Percentiles rank a stretch among this genome's conserved stretches.
Evolutionary conservation across 2,329 filamentous ascomycete species (phyloP).

Genomic region (Rutstroemia sp.): DNA sequence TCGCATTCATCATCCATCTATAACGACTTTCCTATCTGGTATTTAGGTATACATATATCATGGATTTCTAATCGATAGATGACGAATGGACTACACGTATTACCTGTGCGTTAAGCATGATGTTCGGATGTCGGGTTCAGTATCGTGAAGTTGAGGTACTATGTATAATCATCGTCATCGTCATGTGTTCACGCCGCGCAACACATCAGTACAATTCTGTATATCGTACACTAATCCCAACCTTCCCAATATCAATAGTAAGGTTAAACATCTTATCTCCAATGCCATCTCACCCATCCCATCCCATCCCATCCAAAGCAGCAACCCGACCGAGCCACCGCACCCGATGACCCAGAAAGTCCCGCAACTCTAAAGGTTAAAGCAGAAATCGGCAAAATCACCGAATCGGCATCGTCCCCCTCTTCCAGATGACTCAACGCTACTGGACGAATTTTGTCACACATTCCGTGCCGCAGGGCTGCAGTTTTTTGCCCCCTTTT

Average conservation of each 20-base stretch:
- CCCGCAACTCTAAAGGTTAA: conserved; percentile 3
- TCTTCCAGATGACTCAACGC: not conserved
- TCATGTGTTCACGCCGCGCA: too few species aligned
- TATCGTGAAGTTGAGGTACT: too few species aligned
- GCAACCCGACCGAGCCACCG: not conserved
- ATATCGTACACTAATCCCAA: too few species aligned
- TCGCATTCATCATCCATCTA: too few species aligned
- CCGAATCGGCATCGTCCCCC: not conserved
- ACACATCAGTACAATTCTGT: not conserved
- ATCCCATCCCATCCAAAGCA: not conserved
- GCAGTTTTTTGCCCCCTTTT: not conserved
- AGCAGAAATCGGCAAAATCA: not conserved
- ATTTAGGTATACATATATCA: not conserved
- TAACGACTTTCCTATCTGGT: not conserved
- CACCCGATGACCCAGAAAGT: not conserved
- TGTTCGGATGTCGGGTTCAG: too few species aligned
- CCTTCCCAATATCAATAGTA: too few species aligned
- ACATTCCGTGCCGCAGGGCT: not conserved
- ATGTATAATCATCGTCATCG: too few species aligned
- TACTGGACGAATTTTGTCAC: not conserved
- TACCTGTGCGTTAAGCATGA: not conserved
- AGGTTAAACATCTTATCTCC: too few species aligned
- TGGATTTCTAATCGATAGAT: not conserved
- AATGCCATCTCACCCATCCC: too few species aligned
- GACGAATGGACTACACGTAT: not conserved